A percentile compares a stretch with the other conserved stretches of the same genome.
These are phyloP conservation scores for Yamadazyma diddensiae DNA, from an alignment of 1,139 yeast genomes.

Conservation along the genomic window DNA sequence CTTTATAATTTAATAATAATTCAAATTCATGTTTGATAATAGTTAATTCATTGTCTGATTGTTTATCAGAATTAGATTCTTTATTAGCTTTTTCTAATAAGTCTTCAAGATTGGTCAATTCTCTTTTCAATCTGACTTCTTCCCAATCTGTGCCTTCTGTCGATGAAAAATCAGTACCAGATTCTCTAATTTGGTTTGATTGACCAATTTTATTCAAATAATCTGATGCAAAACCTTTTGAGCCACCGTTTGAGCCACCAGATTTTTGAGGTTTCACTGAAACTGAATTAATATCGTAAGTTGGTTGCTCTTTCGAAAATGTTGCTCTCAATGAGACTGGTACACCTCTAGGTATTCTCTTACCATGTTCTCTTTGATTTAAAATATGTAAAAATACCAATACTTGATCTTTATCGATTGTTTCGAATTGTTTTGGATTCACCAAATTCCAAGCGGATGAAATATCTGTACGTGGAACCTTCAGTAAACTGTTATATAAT, in stretches of 20 bases:
- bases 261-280: constrained; percentile 9
- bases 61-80: constrained; percentile 32
- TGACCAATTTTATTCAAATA: constrained; percentile 45
- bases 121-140: constrained; percentile 77
- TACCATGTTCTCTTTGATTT: constrained; percentile 86
- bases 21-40: constrained; percentile 71
- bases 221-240: constrained; percentile 37
- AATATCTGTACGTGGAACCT: constrained; percentile 83
- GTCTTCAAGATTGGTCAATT: constrained; percentile 68
- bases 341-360: constrained; percentile 85
- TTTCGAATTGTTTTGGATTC: constrained; percentile 81
- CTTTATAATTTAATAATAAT: constrained; percentile 74
- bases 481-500: constrained; percentile 63
- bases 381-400: constrained; percentile 85
- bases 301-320: constrained; percentile 81
- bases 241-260: constrained; percentile 16
- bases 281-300: constrained; percentile 53
- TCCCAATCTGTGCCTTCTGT: constrained; percentile 85
- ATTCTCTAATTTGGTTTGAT: constrained; percentile 47
- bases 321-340: constrained; percentile 94
- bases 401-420: constrained; percentile 92
- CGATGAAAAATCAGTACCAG: constrained; percentile 73
- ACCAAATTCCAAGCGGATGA: constrained; percentile 94
- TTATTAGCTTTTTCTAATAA: constrained; percentile 58
- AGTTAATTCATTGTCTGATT: constrained; percentile 21